Evolutionary conservation across 2,329 filamentous ascomycete species (phyloP).

Genomic region (Albifimbria verrucaria): DNA sequence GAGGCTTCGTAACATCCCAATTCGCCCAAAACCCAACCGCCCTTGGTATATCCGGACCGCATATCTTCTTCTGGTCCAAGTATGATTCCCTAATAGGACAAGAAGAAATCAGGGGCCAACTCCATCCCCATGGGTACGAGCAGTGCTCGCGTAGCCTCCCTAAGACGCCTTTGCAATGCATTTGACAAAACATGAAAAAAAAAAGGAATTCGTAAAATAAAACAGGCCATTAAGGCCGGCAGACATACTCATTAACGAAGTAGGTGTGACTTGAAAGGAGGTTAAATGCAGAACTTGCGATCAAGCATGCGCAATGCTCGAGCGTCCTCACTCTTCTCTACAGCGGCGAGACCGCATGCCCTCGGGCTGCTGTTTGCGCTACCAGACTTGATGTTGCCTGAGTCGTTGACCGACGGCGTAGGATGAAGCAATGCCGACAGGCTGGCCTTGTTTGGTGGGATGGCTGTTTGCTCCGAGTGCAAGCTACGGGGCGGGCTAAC

Average conservation of each 20-base stretch:
- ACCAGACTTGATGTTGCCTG: slow-evolving; percentile 36
- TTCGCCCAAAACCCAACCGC: too few species aligned
- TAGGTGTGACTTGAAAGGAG: not conserved
- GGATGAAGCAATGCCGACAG: slow-evolving; percentile 51
- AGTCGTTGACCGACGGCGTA: slow-evolving; percentile 42
- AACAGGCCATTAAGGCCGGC: slow-evolving; percentile 7
- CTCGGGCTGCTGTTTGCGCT: slow-evolving; percentile 40
- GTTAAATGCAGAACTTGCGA: slow-evolving; percentile 46
- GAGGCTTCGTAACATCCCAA: too few species aligned
- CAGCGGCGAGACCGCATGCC: slow-evolving; percentile 17
- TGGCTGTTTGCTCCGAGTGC: slow-evolving; percentile 28
- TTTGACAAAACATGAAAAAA: slow-evolving; percentile 12
- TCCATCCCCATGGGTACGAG: too few species aligned
- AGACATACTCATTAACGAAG: not conserved
- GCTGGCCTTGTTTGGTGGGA: slow-evolving; percentile 37
- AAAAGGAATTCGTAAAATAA: slow-evolving; percentile 6
- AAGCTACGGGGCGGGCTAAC: slow-evolving; percentile 44
- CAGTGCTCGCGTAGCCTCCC: too few species aligned
- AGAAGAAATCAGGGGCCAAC: too few species aligned
- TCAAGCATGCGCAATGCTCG: slow-evolving; percentile 65
- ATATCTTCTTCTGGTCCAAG: too few species aligned
- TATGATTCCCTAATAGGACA: too few species aligned
- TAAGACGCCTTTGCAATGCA: slow-evolving; percentile 24
- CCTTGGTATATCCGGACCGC: too few species aligned
- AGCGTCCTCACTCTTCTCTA: slow-evolving; percentile 54